These are phyloP conservation scores for Adiantum capillusveneris DNA, from an alignment of 75 land plant species.

Conservation along the genomic window DNA sequence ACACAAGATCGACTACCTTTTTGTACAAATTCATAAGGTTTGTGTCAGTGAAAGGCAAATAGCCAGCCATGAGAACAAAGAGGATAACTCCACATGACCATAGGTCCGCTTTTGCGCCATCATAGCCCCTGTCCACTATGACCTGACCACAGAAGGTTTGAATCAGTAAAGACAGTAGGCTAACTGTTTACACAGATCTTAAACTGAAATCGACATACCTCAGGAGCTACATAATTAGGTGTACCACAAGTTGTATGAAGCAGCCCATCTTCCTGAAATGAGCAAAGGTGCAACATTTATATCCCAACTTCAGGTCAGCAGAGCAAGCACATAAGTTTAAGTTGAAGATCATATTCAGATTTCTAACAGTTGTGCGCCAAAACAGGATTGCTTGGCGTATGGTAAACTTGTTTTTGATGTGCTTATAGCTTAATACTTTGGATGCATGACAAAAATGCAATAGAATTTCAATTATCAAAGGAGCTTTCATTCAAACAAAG, in stretches of 20 bases:
- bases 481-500: no score
- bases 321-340: no score
- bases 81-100: slow-evolving; percentile 40
- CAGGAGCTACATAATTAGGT: slow-evolving; percentile 88
- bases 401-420: no score
- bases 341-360: no score
- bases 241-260: slow-evolving; percentile 87
- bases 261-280: slow-evolving; percentile 62
- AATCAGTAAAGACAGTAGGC: background rate
- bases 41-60: slow-evolving; percentile 31
- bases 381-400: no score
- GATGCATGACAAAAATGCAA: no score
- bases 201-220: slow-evolving; percentile 31
- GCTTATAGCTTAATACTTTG: no score
- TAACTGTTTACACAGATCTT: background rate
- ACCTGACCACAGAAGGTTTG: slow-evolving; percentile 5
- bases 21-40: slow-evolving; percentile 30
- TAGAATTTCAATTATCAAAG: no score
- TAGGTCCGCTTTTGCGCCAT: slow-evolving; percentile 34
- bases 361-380: no score
- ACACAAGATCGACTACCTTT: slow-evolving; percentile 9
- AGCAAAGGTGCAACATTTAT: no score
- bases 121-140: slow-evolving; percentile 27
- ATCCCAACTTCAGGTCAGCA: no score
- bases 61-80: slow-evolving; percentile 35